These are phyloP conservation scores for Rasamsonia emersonii DNA, from an alignment of 2,329 filamentous ascomycete genomes.

Conservation along the genomic window DNA sequence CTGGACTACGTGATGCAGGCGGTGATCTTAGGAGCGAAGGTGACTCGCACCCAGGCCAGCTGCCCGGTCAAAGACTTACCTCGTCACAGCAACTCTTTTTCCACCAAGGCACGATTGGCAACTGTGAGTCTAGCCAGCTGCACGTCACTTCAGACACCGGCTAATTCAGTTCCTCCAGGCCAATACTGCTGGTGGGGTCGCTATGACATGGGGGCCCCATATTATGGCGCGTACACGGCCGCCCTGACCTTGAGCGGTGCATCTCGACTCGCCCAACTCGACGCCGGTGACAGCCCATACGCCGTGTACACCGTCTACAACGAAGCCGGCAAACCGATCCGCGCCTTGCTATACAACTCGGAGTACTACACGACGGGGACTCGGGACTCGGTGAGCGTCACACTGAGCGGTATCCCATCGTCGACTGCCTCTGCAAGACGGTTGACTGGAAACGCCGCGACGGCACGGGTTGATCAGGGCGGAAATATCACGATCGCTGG, in stretches of 20 bases:
- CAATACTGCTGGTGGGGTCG: conserved; percentile 43
- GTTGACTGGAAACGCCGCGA: conserved; percentile 38
- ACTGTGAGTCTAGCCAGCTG: conserved; percentile 30
- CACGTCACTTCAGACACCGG: neutral
- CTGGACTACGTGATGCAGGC: conserved; percentile 37
- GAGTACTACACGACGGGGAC: conserved; percentile 25
- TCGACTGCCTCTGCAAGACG: conserved; percentile 34
- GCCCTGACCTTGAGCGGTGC: conserved; percentile 39
- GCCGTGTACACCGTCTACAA: conserved; percentile 42
- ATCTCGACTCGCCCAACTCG: conserved; percentile 38
- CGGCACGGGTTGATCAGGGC: conserved; percentile 38
- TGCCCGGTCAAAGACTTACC: conserved; percentile 1
- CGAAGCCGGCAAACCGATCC: conserved; percentile 24
- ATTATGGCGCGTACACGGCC: conserved; percentile 45
- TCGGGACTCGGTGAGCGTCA: conserved; percentile 28
- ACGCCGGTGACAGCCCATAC: conserved; percentile 34
- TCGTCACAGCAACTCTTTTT: conserved; percentile 31
- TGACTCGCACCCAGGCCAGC: conserved; percentile 1
- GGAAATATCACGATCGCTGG: conserved; percentile 38
- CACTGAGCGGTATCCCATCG: conserved; percentile 33
- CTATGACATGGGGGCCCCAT: conserved; percentile 44
- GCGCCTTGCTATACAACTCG: conserved; percentile 31
- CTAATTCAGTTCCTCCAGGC: conserved; percentile 12
- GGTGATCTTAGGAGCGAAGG: conserved; percentile 23
- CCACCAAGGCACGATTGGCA: conserved; percentile 44